These are phyloP conservation scores for Vachellia collinsii DNA, from an alignment of 306 rosid genomes.

Conservation along the genomic window DNA sequence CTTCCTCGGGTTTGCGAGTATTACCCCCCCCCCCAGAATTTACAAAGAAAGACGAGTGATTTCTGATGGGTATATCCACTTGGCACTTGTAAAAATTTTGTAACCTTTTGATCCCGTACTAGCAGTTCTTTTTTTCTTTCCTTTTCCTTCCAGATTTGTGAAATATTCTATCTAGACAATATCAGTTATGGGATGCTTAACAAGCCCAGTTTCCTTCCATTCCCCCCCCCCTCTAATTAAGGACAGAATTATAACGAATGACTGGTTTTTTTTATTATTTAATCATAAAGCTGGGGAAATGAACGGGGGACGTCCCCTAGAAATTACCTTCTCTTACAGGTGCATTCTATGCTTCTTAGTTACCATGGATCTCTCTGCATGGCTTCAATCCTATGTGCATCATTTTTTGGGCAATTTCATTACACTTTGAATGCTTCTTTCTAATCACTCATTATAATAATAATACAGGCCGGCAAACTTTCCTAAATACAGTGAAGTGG, in stretches of 20 bases:
- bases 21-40: constrained; percentile 14
- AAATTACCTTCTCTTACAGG: constrained; percentile 19
- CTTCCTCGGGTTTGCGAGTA: constrained; percentile 21
- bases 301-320: constrained; percentile 12
- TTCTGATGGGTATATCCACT: constrained; percentile 9
- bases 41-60: constrained; percentile 1
- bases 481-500: constrained; percentile 83
- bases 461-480: constrained; percentile 73
- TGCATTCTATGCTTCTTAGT: constrained; percentile 17
- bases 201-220: neutral
- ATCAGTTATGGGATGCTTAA: neutral
- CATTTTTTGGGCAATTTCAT: constrained; percentile 17
- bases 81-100: neutral
- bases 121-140: neutral
- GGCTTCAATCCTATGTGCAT: constrained; percentile 23
- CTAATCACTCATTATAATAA: constrained; percentile 34
- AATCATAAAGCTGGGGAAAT: constrained; percentile 6
- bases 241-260: constrained; percentile 2
- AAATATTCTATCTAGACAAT: constrained; percentile 26
- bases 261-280: neutral
- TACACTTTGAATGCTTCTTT: constrained; percentile 30
- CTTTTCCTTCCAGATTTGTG: constrained; percentile 10
- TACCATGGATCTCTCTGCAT: constrained; percentile 33
- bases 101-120: neutral
- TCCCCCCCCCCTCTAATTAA: neutral